A percentile compares a stretch with the other conserved stretches of the same genome.
phyloP scores from a whole-genome alignment of 176 grass and related monocot genomes.

The Tillandsia leiboldiana region DNA sequence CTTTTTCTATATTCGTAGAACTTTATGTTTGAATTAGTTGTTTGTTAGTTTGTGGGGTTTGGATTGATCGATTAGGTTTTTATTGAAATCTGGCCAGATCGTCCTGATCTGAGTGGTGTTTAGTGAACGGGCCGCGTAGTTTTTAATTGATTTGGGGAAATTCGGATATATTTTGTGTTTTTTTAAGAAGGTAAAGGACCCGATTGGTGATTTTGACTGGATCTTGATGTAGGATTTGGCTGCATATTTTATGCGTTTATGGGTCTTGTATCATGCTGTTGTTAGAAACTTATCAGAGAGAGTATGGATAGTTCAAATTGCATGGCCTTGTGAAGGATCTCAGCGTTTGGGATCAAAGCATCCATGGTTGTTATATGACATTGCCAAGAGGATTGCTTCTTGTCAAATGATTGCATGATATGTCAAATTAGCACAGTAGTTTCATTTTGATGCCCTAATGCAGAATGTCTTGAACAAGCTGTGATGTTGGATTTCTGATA shows the following conservation, averaged over 20 bases:
- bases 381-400: not conserved
- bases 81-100: not conserved
- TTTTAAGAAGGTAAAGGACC: not conserved
- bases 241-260: not conserved
- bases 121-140: too few species aligned
- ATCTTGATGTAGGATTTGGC: not conserved
- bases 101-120: not conserved
- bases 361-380: too few species aligned
- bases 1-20: not conserved
- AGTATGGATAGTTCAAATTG: too few species aligned
- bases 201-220: not conserved
- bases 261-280: too few species aligned
- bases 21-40: not conserved
- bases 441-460: too few species aligned
- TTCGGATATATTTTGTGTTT: not conserved
- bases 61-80: conserved; percentile 1
- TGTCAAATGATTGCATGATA: not conserved
- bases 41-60: not conserved
- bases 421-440: not conserved
- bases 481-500: too few species aligned
- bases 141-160: not conserved
- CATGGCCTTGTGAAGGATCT: too few species aligned
- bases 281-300: too few species aligned
- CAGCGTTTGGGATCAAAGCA: too few species aligned
- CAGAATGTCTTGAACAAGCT: too few species aligned